Evolutionary conservation across 73 alveolate species (phyloP).

Genomic region (Loxodes magnus): DNA sequence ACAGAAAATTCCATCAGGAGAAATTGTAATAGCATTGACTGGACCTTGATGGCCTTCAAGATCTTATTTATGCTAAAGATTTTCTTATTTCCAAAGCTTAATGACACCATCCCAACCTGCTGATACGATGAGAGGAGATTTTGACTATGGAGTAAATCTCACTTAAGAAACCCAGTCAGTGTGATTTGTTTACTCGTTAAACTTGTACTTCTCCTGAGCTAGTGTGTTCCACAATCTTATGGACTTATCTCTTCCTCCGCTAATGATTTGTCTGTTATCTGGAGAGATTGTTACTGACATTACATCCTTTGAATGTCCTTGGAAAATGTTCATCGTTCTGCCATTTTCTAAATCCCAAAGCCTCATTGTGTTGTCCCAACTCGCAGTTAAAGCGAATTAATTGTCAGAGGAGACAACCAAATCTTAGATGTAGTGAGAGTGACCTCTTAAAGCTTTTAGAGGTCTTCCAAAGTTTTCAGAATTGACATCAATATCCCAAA

Average conservation of each 20-base stretch:
- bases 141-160: constrained; percentile 64
- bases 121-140: constrained; percentile 64
- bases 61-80: constrained; percentile 64
- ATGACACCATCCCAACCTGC: constrained; percentile 83
- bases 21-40: constrained; percentile 55
- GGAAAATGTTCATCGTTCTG: constrained; percentile 64
- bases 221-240: constrained; percentile 93
- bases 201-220: constrained; percentile 86
- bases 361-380: constrained; percentile 96
- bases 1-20: constrained; percentile 64
- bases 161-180: constrained; percentile 83
- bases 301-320: constrained; percentile 89
- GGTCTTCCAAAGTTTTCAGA: constrained; percentile 26
- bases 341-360: constrained; percentile 90
- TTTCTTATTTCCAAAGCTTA: constrained; percentile 70
- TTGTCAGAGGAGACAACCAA: constrained; percentile 82
- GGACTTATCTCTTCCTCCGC: constrained; percentile 91
- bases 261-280: constrained; percentile 91
- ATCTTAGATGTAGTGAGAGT: constrained; percentile 78
- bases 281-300: constrained; percentile 86
- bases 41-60: constrained; percentile 75
- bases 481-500: constrained; percentile 35
- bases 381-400: constrained; percentile 83
- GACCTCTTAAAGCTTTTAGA: constrained; percentile 44
- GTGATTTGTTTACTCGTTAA: constrained; percentile 61